phyloP scores from a whole-genome alignment of 1,284 basidiomycete genomes.

The Caloboletus firmus region DNA sequence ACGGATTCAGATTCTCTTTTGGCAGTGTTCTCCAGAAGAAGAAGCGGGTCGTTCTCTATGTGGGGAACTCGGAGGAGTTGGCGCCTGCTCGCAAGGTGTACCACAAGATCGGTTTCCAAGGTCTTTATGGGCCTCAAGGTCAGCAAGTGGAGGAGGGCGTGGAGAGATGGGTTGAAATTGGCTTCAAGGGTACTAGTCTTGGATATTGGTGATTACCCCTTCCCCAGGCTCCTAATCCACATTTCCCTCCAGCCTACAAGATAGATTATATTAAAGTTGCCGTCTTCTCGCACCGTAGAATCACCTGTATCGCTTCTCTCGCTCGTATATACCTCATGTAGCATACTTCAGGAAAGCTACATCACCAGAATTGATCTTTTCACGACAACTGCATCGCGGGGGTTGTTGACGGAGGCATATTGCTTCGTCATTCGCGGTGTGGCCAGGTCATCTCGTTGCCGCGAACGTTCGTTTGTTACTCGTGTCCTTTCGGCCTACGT shows the following conservation, averaged over 20 bases:
- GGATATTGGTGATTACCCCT: slow-evolving; percentile 44
- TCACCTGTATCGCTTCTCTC: neutral
- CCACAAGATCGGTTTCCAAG: slow-evolving; percentile 27
- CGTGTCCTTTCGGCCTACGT: too few relatives aligned
- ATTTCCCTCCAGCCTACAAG: neutral
- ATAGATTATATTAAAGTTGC: too few relatives aligned
- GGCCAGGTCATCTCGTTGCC: too few relatives aligned
- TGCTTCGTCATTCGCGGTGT: neutral
- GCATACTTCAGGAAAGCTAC: neutral
- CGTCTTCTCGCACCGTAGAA: neutral
- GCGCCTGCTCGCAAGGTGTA: slow-evolving; percentile 23
- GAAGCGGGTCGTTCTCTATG: slow-evolving; percentile 48
- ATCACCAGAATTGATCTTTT: neutral
- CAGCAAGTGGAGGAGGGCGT: slow-evolving; percentile 18
- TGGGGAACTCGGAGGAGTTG: slow-evolving; percentile 36
- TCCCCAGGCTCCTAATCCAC: neutral
- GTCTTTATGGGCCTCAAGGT: slow-evolving; percentile 10
- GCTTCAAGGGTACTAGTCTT: slow-evolving; percentile 32
- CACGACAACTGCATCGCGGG: neutral
- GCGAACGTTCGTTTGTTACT: too few relatives aligned
- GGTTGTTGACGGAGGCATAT: neutral
- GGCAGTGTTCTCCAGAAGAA: slow-evolving; percentile 19
- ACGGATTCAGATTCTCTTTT: neutral
- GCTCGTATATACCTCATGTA: neutral
- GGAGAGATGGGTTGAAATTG: slow-evolving; percentile 26